Evolutionary conservation across 164 flowering plant genomes (phyloP), one percentile per base, ranked within the genome.

Genomic region (Platanus orientalis): DNA sequence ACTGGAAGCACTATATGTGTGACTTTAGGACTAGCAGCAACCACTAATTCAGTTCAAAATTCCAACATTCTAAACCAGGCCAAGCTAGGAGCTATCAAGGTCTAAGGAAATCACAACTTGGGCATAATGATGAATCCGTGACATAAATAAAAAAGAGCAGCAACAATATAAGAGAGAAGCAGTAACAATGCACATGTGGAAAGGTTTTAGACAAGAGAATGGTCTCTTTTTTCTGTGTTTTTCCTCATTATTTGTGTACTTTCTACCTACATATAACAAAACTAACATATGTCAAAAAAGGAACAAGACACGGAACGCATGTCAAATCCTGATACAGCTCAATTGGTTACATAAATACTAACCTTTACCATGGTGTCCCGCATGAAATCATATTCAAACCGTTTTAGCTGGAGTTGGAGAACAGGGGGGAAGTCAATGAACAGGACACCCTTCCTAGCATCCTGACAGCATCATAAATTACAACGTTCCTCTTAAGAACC

Each of bases 361-460:
- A 85, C 90, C 87, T 84, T 85, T 2, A 87, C 88, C 90, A 85
- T 83, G 6, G 87, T 85, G 68, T 87, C 87, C 27, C 88, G 73
- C 82, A 79, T 75, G 68, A 87, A 87, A 73, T 87, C 93, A 74
- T 87, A 85, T 62, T 83, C 90, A 76, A 87, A 87, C 24, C 93
- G 73, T 57, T 87, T 87, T 25, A 87, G 69, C 73, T 85, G 90
- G 69, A 87, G 89, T 71, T 87, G 90, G 52, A 87, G 86, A 12
- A 87, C 94, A 30, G 93, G 90, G n/a, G 93, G 90, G 39, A 87
- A 87, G 61, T 87, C 90, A 61, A 79, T 81, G 72, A 87, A 87
- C 14, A 83, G 63, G 21, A 87, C 87, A 34, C 90, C 89, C 70
- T 85, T 87, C 76, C 57, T 80, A 48, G 90, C 90, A 78, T 87